Conservation (phyloP, 2,329 filamentous ascomycete genomes). For the Coccinonectria pachysandricola region DNA sequence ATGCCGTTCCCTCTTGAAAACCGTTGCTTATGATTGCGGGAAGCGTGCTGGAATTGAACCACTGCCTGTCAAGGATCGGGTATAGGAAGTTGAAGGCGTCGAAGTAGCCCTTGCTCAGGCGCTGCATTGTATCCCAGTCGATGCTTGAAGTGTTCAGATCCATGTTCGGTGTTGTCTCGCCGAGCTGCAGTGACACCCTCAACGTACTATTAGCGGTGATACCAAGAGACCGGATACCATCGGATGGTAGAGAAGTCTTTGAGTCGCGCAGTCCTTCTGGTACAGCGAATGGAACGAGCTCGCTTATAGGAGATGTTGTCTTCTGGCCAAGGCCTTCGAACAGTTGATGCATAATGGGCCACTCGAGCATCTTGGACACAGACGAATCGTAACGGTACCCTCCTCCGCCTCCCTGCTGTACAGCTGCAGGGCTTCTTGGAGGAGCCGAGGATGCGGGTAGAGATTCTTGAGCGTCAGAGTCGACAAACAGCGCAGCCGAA, state of each 20-base stretch:
- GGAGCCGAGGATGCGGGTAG: slow-evolving; percentile 10
- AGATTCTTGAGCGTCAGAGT: slow-evolving; percentile 14
- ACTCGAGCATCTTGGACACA: slow-evolving; percentile 15
- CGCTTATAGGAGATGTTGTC: slow-evolving; percentile 8
- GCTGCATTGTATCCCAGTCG: slow-evolving; percentile 38
- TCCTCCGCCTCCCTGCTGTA: slow-evolving; percentile 11
- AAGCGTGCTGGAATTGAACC: slow-evolving; percentile 39
- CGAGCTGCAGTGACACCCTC: slow-evolving; percentile 13
- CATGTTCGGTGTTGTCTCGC: slow-evolving; percentile 7
- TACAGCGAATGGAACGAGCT: slow-evolving; percentile 9
- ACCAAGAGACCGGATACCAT: slow-evolving; percentile 13
- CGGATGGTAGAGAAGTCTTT: slow-evolving; percentile 9
- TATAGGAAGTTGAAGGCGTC: slow-evolving; percentile 48
- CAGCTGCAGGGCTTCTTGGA: slow-evolving; percentile 10
- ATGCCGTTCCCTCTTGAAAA: slow-evolving; percentile 38
- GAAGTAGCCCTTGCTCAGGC: slow-evolving; percentile 45
- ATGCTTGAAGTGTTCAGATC: slow-evolving; percentile 19
- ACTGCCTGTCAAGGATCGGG: slow-evolving; percentile 47
- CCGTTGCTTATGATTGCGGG: slow-evolving; percentile 30
- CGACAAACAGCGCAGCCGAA: slow-evolving; percentile 11
- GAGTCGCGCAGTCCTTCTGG: slow-evolving; percentile 15
- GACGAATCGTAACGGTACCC: slow-evolving; percentile 20
- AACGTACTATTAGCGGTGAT: slow-evolving; percentile 10
- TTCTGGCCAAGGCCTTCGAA: slow-evolving; percentile 17
- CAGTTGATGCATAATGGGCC: slow-evolving; percentile 17